These are phyloP conservation scores for Lenzites betulinus DNA, from an alignment of 768 basidiomycete genomes.

Conservation along the genomic window DNA sequence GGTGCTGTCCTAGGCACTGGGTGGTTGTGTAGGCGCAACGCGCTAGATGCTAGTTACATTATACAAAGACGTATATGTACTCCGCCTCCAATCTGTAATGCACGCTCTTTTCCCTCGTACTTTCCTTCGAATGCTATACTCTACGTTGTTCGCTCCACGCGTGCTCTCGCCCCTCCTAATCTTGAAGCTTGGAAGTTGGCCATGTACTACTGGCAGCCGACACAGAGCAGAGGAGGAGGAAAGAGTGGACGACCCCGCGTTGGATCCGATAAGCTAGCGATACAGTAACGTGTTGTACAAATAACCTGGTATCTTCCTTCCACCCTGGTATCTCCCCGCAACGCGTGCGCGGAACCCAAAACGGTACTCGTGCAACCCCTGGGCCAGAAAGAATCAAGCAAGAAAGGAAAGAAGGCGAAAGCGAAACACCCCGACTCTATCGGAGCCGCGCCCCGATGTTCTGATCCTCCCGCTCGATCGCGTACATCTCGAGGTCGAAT, in stretches of 20 bases:
- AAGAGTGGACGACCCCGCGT: neutral
- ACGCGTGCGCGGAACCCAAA: too few species aligned
- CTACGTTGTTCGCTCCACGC: too few species aligned
- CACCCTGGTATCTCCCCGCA: neutral
- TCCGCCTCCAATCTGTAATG: neutral
- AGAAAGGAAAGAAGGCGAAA: neutral
- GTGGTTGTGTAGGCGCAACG: too few species aligned
- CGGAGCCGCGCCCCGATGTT: constrained; percentile 26
- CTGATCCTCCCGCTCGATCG: constrained; percentile 31
- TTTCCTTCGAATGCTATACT: neutral
- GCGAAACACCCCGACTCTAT: neutral
- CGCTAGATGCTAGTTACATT: neutral
- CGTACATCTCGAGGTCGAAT: constrained; percentile 30
- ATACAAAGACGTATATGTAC: neutral
- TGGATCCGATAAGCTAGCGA: constrained; percentile 16
- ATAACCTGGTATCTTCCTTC: constrained; percentile 11
- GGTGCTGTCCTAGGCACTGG: too few species aligned
- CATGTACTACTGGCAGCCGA: too few species aligned
- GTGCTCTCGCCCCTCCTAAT: too few species aligned
- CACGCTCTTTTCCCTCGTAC: neutral
- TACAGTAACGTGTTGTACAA: constrained; percentile 18
- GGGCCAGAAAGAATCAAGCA: neutral
- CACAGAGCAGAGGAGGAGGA: too few species aligned
- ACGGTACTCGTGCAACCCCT: too few species aligned
- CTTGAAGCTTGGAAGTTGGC: too few species aligned